These are phyloP conservation scores for Pseudonectria buxi DNA, from an alignment of 2,329 filamentous ascomycete species.

Conservation along the genomic window DNA sequence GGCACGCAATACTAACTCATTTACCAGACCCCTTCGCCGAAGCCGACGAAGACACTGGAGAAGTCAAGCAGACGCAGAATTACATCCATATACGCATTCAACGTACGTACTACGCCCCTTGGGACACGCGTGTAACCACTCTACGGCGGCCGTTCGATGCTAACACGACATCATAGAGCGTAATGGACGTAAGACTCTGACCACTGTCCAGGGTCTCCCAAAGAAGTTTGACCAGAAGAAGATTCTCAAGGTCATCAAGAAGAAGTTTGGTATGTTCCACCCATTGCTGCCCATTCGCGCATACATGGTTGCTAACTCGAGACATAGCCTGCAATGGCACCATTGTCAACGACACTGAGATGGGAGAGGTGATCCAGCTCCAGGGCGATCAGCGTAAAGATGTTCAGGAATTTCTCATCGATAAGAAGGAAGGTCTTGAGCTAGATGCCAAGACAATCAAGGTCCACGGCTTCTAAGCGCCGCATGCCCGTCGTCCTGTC, in stretches of 20 bases:
- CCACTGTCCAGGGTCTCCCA: slow-evolving; percentile 96
- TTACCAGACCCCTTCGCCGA: slow-evolving; percentile 97
- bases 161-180: slow-evolving; percentile 63
- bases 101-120: slow-evolving; percentile 55
- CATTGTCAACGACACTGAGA: slow-evolving; percentile 90
- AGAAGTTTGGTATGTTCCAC: slow-evolving; percentile 77
- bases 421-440: slow-evolving; percentile 91
- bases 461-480: slow-evolving; percentile 53
- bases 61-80: slow-evolving; percentile 91
- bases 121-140: slow-evolving; percentile 1
- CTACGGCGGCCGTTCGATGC: slow-evolving; percentile 14
- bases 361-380: slow-evolving; percentile 99
- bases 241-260: slow-evolving; percentile 99
- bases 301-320: slow-evolving; percentile 4
- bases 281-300: neutral
- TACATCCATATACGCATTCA: slow-evolving; percentile 99
- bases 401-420: slow-evolving; percentile 93
- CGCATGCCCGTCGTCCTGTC: slow-evolving; percentile 34
- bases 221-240: slow-evolving; percentile 99
- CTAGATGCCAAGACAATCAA: slow-evolving; percentile 97
- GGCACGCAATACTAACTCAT: slow-evolving; percentile 4
- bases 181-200: slow-evolving; percentile 99
- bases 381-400: slow-evolving; percentile 99
- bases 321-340: slow-evolving; percentile 94
- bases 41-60: slow-evolving; percentile 98